phyloP scores from a whole-genome alignment of 148 eudicot genomes.

The Rhododendron griersonianum region DNA sequence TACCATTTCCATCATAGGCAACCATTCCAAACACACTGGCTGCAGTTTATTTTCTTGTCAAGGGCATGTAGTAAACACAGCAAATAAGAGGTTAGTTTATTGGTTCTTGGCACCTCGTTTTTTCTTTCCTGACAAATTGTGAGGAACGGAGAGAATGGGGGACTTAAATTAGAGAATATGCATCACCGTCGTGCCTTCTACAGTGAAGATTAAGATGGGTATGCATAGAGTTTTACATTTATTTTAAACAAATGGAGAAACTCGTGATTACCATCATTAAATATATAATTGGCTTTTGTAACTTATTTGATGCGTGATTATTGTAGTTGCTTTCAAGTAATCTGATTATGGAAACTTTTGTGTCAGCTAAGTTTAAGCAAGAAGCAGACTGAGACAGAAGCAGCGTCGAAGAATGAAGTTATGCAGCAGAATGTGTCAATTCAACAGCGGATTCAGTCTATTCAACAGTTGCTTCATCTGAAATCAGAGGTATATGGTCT shows the following conservation, averaged over 20 bases:
- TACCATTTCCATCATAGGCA: background rate
- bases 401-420: slow-evolving; percentile 45
- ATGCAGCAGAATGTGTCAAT: slow-evolving; percentile 41
- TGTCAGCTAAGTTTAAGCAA: slow-evolving; percentile 52
- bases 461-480: slow-evolving; percentile 45
- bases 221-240: background rate
- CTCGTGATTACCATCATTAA: background rate
- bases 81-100: background rate
- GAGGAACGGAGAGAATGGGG: no score
- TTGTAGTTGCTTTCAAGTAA: background rate
- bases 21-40: background rate
- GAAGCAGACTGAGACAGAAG: slow-evolving; percentile 52
- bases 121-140: background rate
- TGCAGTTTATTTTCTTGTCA: background rate
- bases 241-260: background rate
- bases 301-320: background rate
- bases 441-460: background rate
- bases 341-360: background rate
- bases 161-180: background rate
- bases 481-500: slow-evolving; percentile 48
- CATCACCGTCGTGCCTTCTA: background rate
- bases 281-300: background rate
- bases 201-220: background rate
- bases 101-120: background rate
- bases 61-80: background rate